Conservation (phyloP, 306 rosid species). For the Cyclanthera cordifolia region DNA sequence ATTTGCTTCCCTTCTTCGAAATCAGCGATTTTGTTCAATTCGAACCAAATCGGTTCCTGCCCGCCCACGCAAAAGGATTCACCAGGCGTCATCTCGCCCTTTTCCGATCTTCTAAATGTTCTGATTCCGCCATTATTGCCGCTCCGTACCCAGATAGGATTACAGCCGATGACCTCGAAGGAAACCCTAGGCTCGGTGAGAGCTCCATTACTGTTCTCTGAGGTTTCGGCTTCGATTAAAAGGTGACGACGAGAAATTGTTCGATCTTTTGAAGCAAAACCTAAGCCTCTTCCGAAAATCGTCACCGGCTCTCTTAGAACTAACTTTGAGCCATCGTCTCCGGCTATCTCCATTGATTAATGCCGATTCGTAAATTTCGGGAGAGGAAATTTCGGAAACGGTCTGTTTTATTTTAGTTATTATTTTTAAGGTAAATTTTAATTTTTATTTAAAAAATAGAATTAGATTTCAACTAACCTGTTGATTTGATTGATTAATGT, state of each 20-base stretch:
- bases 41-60: conserved; percentile 42
- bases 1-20: conserved; percentile 13
- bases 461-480: no score
- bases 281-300: conserved; percentile 50
- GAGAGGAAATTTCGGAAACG: background rate
- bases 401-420: no score
- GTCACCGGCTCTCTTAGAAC: conserved; percentile 11
- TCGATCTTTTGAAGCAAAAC: conserved; percentile 36
- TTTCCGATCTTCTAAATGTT: conserved; percentile 40
- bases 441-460: no score
- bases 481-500: no score
- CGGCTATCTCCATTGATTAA: conserved; percentile 38
- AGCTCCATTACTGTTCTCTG: conserved; percentile 1
- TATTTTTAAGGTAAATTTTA: no score
- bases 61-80: conserved; percentile 61
- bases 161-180: conserved; percentile 59
- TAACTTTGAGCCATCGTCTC: conserved; percentile 37
- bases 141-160: conserved; percentile 62
- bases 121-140: conserved; percentile 20
- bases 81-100: conserved; percentile 46
- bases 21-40: conserved; percentile 20
- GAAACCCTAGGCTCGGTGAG: conserved; percentile 34
- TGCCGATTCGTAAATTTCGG: background rate
- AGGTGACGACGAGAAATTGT: conserved; percentile 64
- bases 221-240: conserved; percentile 20